Evolutionary conservation across 2,329 filamentous ascomycete species (phyloP).

Genomic region (Ceratocystis lukuohia): DNA sequence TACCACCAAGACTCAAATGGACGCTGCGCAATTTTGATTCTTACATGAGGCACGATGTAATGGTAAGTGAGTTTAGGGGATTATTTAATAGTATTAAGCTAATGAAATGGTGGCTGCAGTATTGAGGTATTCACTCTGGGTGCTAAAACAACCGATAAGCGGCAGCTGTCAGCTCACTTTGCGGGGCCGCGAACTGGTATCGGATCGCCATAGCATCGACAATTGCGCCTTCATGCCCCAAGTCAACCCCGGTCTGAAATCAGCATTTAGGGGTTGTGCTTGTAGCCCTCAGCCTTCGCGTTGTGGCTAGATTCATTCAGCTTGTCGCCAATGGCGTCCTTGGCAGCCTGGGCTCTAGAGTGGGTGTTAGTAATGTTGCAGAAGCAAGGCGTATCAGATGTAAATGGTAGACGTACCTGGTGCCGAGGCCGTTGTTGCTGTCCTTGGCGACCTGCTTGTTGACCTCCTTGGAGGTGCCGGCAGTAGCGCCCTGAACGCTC

Average conservation of each 20-base stretch:
- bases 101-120: neutral
- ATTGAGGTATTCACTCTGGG: neutral
- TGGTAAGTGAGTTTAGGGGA: neutral
- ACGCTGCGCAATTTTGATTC: neutral
- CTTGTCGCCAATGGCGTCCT: slow-evolving; percentile 39
- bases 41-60: neutral
- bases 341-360: slow-evolving; percentile 32
- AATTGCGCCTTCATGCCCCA: neutral
- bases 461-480: slow-evolving; percentile 51
- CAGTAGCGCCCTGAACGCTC: slow-evolving; percentile 44
- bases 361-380: slow-evolving; percentile 21
- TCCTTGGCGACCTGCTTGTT: slow-evolving; percentile 60
- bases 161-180: neutral
- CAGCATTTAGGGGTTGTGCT: slow-evolving; percentile 23
- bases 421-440: slow-evolving; percentile 36
- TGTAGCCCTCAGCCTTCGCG: slow-evolving; percentile 32
- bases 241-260: too few species aligned
- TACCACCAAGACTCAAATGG: neutral
- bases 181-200: neutral
- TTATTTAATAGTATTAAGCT: neutral
- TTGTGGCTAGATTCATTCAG: slow-evolving; percentile 31
- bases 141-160: neutral
- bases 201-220: neutral
- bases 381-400: neutral
- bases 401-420: slow-evolving; percentile 34